These are phyloP conservation scores for Tripterygium wilfordii DNA, from an alignment of 177 flowering plant genomes.

Conservation along the genomic window DNA sequence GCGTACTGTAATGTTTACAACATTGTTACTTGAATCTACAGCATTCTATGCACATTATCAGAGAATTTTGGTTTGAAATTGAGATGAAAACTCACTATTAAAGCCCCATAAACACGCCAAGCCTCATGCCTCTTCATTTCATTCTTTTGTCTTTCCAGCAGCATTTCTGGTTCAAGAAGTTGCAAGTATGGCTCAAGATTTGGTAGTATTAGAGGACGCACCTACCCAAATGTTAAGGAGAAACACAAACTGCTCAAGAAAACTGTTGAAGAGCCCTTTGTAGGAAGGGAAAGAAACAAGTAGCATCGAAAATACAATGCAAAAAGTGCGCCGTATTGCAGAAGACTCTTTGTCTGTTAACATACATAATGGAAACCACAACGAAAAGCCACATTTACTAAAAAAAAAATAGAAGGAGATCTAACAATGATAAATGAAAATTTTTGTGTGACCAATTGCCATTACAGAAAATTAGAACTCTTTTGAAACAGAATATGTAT, in stretches of 20 bases:
- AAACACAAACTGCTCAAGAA: constrained; percentile 1
- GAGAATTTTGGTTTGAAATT: not conserved
- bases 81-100: constrained; percentile 47
- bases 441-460: no score
- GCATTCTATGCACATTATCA: no score
- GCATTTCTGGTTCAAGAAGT: constrained; percentile 83
- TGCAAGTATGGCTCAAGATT: constrained; percentile 82
- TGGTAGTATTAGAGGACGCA: constrained; percentile 77
- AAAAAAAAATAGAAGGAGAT: no score
- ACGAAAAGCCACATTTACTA: no score
- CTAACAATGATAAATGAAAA: no score
- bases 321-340: no score
- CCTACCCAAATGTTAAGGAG: constrained; percentile 35
- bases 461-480: no score
- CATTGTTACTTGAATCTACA: constrained; percentile 10
- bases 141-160: constrained; percentile 74
- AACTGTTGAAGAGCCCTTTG: not conserved
- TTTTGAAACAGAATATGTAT: no score
- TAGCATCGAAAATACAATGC: no score
- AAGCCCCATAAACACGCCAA: constrained; percentile 91
- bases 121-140: constrained; percentile 91
- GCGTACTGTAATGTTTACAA: constrained; percentile 49
- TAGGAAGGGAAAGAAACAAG: not conserved
- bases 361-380: no score
- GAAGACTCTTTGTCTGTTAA: no score